Evolutionary conservation across 2,329 filamentous ascomycete species (phyloP).

Genomic region (Talaromyces sp.): DNA sequence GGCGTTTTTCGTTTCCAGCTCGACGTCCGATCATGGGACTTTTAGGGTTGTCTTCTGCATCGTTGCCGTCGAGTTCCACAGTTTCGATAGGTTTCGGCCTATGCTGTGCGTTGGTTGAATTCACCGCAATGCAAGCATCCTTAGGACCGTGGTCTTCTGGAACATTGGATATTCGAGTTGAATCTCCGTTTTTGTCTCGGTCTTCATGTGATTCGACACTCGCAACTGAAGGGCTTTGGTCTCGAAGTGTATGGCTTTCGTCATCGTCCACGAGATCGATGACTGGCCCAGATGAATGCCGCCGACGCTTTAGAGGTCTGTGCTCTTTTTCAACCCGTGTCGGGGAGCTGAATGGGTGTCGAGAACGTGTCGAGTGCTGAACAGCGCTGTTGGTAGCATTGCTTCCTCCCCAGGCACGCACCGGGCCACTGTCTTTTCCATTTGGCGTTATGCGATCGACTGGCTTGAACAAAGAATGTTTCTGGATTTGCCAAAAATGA

Average conservation of each 20-base stretch:
- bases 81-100: neutral
- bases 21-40: too few species aligned
- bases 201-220: slow-evolving; percentile 15
- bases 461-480: neutral
- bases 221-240: slow-evolving; percentile 23
- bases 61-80: neutral
- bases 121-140: neutral
- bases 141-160: neutral
- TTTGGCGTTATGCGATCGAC: slow-evolving; percentile 4
- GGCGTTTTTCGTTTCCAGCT: slow-evolving; percentile 7
- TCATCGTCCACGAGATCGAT: slow-evolving; percentile 24
- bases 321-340: slow-evolving; percentile 21
- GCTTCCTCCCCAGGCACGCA: slow-evolving; percentile 27
- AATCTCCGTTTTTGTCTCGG: neutral
- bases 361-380: slow-evolving; percentile 3
- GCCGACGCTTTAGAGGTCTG: slow-evolving; percentile 31
- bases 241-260: slow-evolving; percentile 12
- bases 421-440: slow-evolving; percentile 32
- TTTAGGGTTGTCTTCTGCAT: too few species aligned
- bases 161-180: neutral
- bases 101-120: neutral
- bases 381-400: slow-evolving; percentile 5
- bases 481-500: slow-evolving; percentile 11
- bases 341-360: slow-evolving; percentile 16
- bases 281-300: slow-evolving; percentile 21